A percentile compares a stretch with the other conserved stretches of the same genome.
These are phyloP conservation scores for Diddensiella transvaalensis DNA, from an alignment of 805 yeast genomes.

Conservation along the genomic window DNA sequence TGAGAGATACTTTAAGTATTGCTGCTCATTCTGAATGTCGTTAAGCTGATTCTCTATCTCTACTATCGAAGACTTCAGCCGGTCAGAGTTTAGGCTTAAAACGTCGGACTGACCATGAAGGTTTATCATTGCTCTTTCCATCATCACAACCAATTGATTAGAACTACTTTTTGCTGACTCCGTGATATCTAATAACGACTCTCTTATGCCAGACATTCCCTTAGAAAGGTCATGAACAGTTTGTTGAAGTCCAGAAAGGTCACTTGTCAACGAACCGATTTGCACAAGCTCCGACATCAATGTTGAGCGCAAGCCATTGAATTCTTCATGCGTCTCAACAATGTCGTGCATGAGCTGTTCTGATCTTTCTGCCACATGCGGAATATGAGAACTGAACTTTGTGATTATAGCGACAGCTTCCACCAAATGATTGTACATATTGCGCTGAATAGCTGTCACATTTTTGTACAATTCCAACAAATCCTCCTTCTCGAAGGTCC, in stretches of 20 bases:
- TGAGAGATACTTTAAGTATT: background rate
- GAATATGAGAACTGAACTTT: background rate
- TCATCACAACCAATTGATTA: too few relatives aligned
- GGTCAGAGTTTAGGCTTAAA: too few relatives aligned
- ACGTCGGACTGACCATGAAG: too few relatives aligned
- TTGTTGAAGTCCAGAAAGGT: background rate
- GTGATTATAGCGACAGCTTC: background rate
- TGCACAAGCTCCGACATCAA: background rate
- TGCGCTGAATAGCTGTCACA: constrained; percentile 15
- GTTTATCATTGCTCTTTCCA: too few relatives aligned
- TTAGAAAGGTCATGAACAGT: background rate
- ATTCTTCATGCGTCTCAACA: background rate
- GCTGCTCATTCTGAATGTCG: background rate
- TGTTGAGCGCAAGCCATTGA: background rate
- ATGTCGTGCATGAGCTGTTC: background rate
- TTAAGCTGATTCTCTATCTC: background rate
- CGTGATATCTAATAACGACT: too few relatives aligned
- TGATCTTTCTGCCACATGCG: background rate
- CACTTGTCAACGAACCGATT: background rate
- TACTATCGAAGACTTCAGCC: too few relatives aligned
- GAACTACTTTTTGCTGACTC: too few relatives aligned
- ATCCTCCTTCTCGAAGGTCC: constrained; percentile 20
- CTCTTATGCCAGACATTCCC: too few relatives aligned
- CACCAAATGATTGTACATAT: background rate
- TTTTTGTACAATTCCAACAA: constrained; percentile 10